Evolutionary conservation across 2,329 filamentous ascomycete genomes (phyloP), one percentile per base, ranked within the genome.

Genomic region (Phyllosticta paracitricarpa): DNA sequence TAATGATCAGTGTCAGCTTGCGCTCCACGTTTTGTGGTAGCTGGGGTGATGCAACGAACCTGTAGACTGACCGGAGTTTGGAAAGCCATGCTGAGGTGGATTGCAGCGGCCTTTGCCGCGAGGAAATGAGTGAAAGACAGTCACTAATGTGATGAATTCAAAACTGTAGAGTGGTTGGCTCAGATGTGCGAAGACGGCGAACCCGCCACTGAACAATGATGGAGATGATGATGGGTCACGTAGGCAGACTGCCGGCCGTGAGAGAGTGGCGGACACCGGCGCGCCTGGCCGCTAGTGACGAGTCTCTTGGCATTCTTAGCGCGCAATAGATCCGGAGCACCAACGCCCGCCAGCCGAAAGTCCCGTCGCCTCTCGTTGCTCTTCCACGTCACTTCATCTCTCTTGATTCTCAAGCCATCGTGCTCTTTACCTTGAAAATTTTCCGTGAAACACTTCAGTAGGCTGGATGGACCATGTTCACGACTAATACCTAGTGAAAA

Each of bases 41-140:
- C 70, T 65, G 64, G 67, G 40, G 40, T n/a, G 14, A 48, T 40
- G 17, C 40, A 64, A 69, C 78, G 67, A 70, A 82, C 79, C 67
- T 78, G 77, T 64, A 78, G 69, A 64, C 73, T 74, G 66, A 78
- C 70, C 65, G 79, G 74, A 66, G 76, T 72, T 70, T 79, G 78
- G 67, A 81, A 79, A 69, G 79, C 79, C 81, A 82, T 82, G 68
- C 63, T 76, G 67, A 54, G 33, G 33, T 30, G 51, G 35, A 30
- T 17, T 33, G 54, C 48, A 24, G 59, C 59, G 59, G 59, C 59
- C 51, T 56, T 9, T 61, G 59, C 59, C 59, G 59, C 59, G 33
- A 14, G 10, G 14, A 22, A 40, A 48, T 48, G 56, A 54, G 25
- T 19, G 51, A 61, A 57, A 58, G 59, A 61, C 55, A 61, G 35